phyloP scores from a whole-genome alignment of 2,329 filamentous ascomycete genomes.

The Cladophialophora immunda region DNA sequence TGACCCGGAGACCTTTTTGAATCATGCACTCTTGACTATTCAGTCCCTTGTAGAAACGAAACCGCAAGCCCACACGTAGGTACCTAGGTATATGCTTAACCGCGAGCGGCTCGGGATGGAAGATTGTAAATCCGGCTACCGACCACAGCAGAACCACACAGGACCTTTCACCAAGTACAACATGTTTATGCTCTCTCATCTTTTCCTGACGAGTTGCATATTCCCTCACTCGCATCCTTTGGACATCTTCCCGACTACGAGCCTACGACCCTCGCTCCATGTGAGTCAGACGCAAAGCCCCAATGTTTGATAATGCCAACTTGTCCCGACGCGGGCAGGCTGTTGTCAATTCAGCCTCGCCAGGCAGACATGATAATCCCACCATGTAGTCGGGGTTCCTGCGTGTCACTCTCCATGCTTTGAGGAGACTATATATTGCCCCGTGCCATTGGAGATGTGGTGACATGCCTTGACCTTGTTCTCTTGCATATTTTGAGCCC shows the following conservation, averaged over 20 bases:
- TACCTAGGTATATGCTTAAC: no score
- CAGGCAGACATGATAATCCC: constrained; percentile 26
- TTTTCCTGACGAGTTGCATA: not conserved
- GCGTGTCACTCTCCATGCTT: not conserved
- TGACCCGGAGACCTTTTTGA: not conserved
- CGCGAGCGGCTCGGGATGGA: no score
- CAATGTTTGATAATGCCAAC: constrained; percentile 66
- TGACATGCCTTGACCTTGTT: not conserved
- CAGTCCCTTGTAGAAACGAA: not conserved
- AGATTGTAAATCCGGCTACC: no score
- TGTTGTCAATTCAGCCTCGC: constrained; percentile 23
- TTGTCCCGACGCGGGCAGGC: constrained; percentile 45
- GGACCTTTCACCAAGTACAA: no score
- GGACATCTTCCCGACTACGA: not conserved
- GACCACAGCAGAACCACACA: no score
- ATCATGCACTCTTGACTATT: not conserved
- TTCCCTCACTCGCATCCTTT: not conserved
- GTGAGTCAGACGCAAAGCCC: constrained; percentile 57
- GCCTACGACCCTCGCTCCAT: not conserved
- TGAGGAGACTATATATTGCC: not conserved
- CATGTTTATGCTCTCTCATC: no score
- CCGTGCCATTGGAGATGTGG: not conserved
- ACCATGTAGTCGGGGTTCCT: constrained; percentile 47
- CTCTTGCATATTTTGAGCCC: not conserved
- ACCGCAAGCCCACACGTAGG: no score